Evolutionary conservation across 495 filamentous ascomycete species (phyloP), one percentile per base, ranked within the genome.

Genomic region (Trichocladium antarcticum): DNA sequence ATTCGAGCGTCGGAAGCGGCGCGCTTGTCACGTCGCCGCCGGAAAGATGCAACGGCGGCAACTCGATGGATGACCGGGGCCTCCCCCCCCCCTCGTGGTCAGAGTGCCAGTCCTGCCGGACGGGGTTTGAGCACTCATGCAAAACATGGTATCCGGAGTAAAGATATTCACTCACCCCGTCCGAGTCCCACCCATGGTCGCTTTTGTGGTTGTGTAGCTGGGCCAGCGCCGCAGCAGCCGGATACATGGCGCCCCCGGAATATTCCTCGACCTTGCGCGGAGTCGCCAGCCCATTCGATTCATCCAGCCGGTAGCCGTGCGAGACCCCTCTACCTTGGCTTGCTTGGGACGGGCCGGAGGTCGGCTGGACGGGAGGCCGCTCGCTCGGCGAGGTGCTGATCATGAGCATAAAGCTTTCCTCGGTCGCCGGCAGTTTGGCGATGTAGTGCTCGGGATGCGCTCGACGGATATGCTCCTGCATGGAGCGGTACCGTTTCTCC

Each of bases 381-480:
- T 93, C 84, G 32, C 83, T 84, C 28, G 86, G 88, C 35, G 87
- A 82, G 50, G 87, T 87, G 65, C 79, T 93, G 64, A 95, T 86
- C 89, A 95, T 95, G 62, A 93, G 74, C 57, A 83, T 73, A 71
- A 98, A 96, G 82, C 89, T 95, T 73, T 97, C 92, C 64, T 96
- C 89, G 57, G 92, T 98, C 38, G 92, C 92, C 63, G 92, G 92
- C 59, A 98, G 87, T 81, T 97, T 98, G 51, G 92, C 81, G 56
- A 98, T 95, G 68, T 96, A 98, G 68, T 96, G 82, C 61, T 93
- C 90, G 45, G 92, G 93, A 68, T 98, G 92, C 62, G 92, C 92
- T 65, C 92, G 81, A 57, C 92, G 87, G 57, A 98, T 97, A 61
- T 98, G 92, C 77, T 98, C 92, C 72, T 96, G 93, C 85, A 98